Percentiles rank a stretch among this genome's conserved stretches.
Evolutionary conservation across 805 yeast species (phyloP).

Genomic region (Saturnispora quitensis): DNA sequence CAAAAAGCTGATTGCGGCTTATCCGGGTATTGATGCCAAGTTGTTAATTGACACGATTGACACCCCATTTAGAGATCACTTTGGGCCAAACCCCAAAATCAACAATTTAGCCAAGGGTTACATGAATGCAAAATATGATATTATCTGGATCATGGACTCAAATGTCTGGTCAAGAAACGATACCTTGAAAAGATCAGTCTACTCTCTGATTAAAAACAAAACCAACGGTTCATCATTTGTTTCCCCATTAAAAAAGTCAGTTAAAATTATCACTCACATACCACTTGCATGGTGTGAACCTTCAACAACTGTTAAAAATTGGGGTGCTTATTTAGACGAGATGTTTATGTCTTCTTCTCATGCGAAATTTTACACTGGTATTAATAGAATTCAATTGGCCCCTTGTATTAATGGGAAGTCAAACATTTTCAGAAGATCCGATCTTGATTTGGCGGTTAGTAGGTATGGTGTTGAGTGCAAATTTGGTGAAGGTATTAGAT

Average conservation of each 20-base stretch:
- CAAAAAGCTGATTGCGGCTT: conserved; percentile 36
- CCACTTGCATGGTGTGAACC: conserved; percentile 47
- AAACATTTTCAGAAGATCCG: conserved; percentile 62
- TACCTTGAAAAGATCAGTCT: conserved; percentile 56
- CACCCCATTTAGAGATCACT: conserved; percentile 32
- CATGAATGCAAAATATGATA: conserved; percentile 54
- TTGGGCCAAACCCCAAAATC: conserved; percentile 85
- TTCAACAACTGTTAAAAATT: conserved; percentile 19
- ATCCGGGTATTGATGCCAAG: conserved; percentile 50
- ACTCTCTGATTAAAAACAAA: conserved; percentile 36
- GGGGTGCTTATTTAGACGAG: conserved; percentile 71
- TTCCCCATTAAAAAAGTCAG: conserved; percentile 27
- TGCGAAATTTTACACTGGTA: conserved; percentile 72
- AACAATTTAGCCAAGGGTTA: conserved; percentile 83
- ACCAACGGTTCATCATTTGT: conserved; percentile 37
- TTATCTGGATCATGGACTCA: conserved; percentile 79
- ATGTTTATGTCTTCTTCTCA: conserved; percentile 80
- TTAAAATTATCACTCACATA: conserved; percentile 70
- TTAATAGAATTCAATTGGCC: conserved; percentile 65
- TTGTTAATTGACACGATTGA: conserved; percentile 40
- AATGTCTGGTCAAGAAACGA: conserved; percentile 72
- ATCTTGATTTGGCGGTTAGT: conserved; percentile 47
- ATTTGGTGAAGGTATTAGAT: conserved; percentile 44
- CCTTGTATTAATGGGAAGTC: conserved; percentile 92
- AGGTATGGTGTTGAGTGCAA: conserved; percentile 26